A percentile compares a stretch with the other conserved stretches of the same genome.
phyloP scores from a whole-genome alignment of 2,329 filamentous ascomycete genomes.

The Fusarium torreyae region DNA sequence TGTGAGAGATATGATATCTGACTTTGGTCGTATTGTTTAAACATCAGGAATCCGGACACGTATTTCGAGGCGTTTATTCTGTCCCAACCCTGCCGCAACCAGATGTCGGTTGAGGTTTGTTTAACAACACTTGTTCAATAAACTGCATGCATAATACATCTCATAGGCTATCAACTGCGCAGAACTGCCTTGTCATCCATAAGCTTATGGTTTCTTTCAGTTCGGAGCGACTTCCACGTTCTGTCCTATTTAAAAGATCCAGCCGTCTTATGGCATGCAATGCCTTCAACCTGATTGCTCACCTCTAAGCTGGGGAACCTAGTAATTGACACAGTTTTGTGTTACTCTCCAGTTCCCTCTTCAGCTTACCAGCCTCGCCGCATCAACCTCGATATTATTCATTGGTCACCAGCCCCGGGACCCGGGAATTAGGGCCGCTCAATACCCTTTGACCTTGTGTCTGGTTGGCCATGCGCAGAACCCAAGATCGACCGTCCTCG shows the following conservation, averaged over 20 bases:
- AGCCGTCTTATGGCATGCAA: slow-evolving; percentile 28
- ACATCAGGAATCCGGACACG: neutral
- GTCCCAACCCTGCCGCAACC: slow-evolving; percentile 14
- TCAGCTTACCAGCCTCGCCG: slow-evolving; percentile 23
- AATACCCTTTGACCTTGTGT: slow-evolving; percentile 2
- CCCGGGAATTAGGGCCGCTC: neutral
- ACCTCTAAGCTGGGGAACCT: slow-evolving; percentile 13
- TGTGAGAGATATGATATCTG: slow-evolving; percentile 6
- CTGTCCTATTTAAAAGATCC: slow-evolving; percentile 11
- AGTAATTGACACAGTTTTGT: slow-evolving; percentile 17
- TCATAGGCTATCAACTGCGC: slow-evolving; percentile 1
- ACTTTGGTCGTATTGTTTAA: slow-evolving; percentile 7
- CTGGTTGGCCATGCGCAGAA: neutral
- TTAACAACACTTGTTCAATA: slow-evolving; percentile 16
- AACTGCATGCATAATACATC: slow-evolving; percentile 10
- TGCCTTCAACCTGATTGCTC: slow-evolving; percentile 3
- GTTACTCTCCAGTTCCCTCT: slow-evolving; percentile 11
- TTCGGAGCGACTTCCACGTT: slow-evolving; percentile 29
- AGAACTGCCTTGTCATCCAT: slow-evolving; percentile 13
- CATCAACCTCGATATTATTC: slow-evolving; percentile 15
- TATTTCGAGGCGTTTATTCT: neutral
- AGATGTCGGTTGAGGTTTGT: neutral
- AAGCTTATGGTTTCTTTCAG: slow-evolving; percentile 31
- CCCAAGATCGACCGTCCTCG: neutral
- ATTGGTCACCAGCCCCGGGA: slow-evolving; percentile 24